Base-by-base conservation (phyloP, 2,329 filamentous ascomycete genomes). In the Annulohypoxylon truncatum region DNA sequence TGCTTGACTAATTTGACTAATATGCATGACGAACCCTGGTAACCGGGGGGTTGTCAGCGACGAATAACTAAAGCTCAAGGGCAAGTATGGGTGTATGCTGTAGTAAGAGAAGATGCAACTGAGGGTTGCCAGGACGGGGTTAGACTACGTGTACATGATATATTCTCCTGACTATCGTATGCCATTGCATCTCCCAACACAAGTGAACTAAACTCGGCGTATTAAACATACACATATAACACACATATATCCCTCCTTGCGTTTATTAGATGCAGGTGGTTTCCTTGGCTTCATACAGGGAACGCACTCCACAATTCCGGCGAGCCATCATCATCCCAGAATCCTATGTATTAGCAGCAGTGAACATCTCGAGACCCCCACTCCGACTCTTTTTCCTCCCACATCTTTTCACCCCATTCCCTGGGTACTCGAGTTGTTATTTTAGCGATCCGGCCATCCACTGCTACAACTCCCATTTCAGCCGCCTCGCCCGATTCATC, bases 211-310 rank as follows among this genome's bases (percentile, higher is more conserved):
- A 18, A 20, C 44, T 35, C 59, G 35, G 47, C 48, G 29, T 55
- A 61, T 46, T 59, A 51, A 57, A 50, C 56, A 57, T 53, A 26
- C 10, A 46, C 13, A 46, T 24, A 44, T 40, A 40, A 40, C 18
- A 38, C 48, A 59, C 62, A 68, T 66, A 59, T 53, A 60, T 60
- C 24, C 29, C 54, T 46, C 62, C 62, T 61, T 68, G 62, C 58
- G 35, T 68, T 61, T 66, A 66, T 66, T 66, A 66, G 59, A 67
- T 31, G 67, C 67, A 64, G 67, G 67, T 69, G 56, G 40, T 59
- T 62, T 54, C 57, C 59, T 64, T 64, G 55, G 56, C 64, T 61
- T 56, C 60, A 44, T 61, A 64, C 63, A 64, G 52, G 63, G 54
- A 64, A 52, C 47, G 40, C 42, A 55, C 63, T 66, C 66, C 66